Percentiles rank a stretch among this genome's conserved stretches.
These are phyloP conservation scores for Lagenidium giganteum DNA, from an alignment of 352 stramenopile genomes.

Conservation along the genomic window DNA sequence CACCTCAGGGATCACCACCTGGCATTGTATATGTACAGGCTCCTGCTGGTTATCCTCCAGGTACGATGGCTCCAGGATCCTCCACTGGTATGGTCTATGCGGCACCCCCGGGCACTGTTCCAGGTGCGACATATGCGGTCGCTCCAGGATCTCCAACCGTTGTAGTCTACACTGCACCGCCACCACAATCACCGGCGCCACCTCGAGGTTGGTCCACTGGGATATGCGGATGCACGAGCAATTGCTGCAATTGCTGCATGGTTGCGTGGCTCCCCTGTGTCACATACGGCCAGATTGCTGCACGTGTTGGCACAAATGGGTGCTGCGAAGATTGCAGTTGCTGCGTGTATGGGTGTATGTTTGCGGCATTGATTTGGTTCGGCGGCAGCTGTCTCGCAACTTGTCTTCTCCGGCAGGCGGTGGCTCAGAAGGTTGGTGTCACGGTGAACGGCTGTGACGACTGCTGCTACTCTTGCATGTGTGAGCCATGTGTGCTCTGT, in stretches of 20 bases:
- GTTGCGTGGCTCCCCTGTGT: constrained; percentile 10
- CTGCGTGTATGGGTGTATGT: neutral
- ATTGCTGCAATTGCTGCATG: constrained; percentile 16
- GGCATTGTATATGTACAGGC: no score
- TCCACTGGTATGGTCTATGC: no score
- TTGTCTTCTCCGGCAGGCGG: constrained; percentile 10
- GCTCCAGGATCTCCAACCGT: no score
- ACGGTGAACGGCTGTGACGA: constrained; percentile 2
- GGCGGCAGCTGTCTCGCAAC: constrained; percentile 2
- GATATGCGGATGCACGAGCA: constrained; percentile 9
- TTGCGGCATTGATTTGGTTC: neutral
- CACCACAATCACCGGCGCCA: no score
- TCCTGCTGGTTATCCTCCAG: no score
- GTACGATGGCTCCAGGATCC: no score
- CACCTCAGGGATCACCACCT: no score
- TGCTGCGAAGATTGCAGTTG: constrained; percentile 6
- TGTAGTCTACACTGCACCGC: no score
- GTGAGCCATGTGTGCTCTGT: constrained; percentile 7
- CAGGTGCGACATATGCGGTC: no score
- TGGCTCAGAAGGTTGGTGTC: constrained; percentile 2
- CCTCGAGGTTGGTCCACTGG: constrained; percentile 8
- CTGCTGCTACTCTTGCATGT: constrained; percentile 3
- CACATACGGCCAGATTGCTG: constrained; percentile 10
- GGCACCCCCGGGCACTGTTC: no score
- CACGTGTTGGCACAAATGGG: constrained; percentile 9